Evolutionary conservation across 2,329 filamentous ascomycete species (phyloP).

Genomic region (Cercospora zeae-maydis): DNA sequence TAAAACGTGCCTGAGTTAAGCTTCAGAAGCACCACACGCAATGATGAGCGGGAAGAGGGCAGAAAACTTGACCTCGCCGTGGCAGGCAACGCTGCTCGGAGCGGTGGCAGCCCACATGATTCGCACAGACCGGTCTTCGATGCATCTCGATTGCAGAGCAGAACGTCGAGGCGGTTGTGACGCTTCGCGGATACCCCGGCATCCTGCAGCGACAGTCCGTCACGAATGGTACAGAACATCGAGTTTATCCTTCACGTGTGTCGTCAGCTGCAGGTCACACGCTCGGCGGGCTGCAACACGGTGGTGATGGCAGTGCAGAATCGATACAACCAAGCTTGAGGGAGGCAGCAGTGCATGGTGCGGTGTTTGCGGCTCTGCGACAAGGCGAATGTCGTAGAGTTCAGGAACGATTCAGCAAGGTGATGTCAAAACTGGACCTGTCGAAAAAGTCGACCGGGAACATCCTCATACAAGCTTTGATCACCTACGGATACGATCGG

Average conservation of each 20-base stretch:
- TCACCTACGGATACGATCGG: not conserved
- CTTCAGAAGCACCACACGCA: not conserved
- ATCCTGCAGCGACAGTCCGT: not conserved
- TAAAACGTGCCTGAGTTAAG: not conserved
- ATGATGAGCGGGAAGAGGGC: not conserved
- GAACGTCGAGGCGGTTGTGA: not conserved
- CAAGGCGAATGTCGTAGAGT: not conserved
- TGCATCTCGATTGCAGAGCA: constrained; percentile 1
- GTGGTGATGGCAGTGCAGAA: not conserved
- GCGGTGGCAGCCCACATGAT: not conserved
- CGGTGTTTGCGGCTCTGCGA: not conserved
- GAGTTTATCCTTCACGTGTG: not conserved
- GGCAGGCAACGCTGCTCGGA: not conserved
- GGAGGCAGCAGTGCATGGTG: not conserved
- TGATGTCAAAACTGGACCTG: constrained; percentile 10
- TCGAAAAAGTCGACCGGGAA: constrained; percentile 2
- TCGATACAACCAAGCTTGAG: not conserved
- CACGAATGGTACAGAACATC: constrained; percentile 1
- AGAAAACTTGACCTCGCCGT: not conserved
- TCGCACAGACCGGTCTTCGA: not conserved
- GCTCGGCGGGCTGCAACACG: not conserved
- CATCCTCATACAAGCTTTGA: not conserved
- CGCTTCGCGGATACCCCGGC: not conserved
- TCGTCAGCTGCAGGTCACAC: constrained; percentile 1
- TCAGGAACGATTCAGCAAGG: not conserved